A percentile compares a stretch with the other conserved stretches of the same genome.
Conservation (phyloP, 139 green algal species). For the Dunaliella primolecta region DNA sequence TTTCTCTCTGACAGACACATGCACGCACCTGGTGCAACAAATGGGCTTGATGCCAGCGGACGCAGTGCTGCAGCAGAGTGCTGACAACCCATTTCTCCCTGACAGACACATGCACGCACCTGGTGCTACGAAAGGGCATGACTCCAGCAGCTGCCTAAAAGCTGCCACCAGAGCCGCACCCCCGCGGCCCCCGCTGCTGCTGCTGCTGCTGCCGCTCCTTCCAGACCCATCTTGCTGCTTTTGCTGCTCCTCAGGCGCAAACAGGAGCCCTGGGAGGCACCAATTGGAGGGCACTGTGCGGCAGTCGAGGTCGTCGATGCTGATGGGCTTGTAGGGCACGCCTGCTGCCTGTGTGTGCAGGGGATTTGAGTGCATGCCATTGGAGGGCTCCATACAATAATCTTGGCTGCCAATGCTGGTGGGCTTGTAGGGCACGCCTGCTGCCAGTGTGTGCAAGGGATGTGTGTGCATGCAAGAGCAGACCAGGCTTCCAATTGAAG, state of each 20-base stretch:
- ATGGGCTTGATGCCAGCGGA: too few relatives aligned
- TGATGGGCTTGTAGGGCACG: not conserved
- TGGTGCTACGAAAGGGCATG: not conserved
- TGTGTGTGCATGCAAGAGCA: too few relatives aligned
- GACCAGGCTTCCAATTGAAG: not conserved
- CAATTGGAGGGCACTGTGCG: not conserved
- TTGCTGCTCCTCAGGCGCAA: not conserved
- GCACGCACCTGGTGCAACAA: too few relatives aligned
- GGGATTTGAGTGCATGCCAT: too few relatives aligned
- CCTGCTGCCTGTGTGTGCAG: not conserved
- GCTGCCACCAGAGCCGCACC: not conserved
- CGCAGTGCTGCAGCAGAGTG: too few relatives aligned
- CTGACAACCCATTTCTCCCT: too few relatives aligned
- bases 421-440: not conserved
- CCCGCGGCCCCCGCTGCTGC: not conserved
- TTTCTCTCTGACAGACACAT: too few relatives aligned
- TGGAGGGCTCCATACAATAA: not conserved
- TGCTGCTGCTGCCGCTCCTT: not conserved
- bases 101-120: too few relatives aligned
- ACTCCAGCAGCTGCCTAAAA: not conserved
- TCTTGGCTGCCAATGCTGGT: not conserved
- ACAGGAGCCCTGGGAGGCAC: not conserved
- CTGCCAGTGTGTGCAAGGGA: too few relatives aligned
- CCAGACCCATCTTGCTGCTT: too few relatives aligned
- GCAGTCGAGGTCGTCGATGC: not conserved